These are phyloP conservation scores for Nicotiana sylvestris DNA, from an alignment of 257 asterid genomes.

Conservation along the genomic window DNA sequence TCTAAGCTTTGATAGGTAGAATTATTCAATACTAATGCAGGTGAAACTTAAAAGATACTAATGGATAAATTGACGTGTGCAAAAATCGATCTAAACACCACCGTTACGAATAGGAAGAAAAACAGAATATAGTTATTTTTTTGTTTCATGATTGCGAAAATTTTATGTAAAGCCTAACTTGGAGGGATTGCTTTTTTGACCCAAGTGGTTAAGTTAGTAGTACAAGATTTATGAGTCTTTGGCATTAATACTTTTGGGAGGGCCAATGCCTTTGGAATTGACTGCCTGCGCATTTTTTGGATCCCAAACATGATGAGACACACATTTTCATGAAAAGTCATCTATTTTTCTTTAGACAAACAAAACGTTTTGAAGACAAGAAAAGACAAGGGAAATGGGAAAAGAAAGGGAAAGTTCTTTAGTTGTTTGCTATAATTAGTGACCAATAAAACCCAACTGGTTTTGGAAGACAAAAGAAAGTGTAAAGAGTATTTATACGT, in stretches of 20 bases:
- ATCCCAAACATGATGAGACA: constrained; percentile 18
- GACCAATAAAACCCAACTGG: too few relatives aligned
- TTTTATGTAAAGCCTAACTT: constrained; percentile 42
- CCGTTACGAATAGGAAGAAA: too few relatives aligned
- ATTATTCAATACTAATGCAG: too few relatives aligned
- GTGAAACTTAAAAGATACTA: too few relatives aligned
- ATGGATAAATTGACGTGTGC: too few relatives aligned
- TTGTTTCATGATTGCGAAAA: neutral
- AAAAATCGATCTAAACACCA: too few relatives aligned
- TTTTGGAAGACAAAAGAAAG: too few relatives aligned
- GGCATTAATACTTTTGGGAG: constrained; percentile 21
- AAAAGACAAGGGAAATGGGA: neutral
- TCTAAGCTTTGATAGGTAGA: too few relatives aligned
- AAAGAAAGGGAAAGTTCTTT: neutral
- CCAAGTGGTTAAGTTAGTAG: neutral
- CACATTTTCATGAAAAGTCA: neutral
- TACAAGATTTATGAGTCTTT: neutral
- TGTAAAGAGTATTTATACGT: too few relatives aligned
- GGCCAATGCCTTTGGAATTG: constrained; percentile 23
- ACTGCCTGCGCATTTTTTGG: neutral
- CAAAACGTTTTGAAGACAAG: neutral
- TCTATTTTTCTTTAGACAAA: too few relatives aligned
- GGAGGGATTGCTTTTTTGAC: constrained; percentile 43
- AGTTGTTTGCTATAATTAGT: neutral
- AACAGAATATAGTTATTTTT: too few relatives aligned